These are phyloP conservation scores for Stromatinia cepivora DNA, from an alignment of 2,329 filamentous ascomycete genomes.

Conservation along the genomic window DNA sequence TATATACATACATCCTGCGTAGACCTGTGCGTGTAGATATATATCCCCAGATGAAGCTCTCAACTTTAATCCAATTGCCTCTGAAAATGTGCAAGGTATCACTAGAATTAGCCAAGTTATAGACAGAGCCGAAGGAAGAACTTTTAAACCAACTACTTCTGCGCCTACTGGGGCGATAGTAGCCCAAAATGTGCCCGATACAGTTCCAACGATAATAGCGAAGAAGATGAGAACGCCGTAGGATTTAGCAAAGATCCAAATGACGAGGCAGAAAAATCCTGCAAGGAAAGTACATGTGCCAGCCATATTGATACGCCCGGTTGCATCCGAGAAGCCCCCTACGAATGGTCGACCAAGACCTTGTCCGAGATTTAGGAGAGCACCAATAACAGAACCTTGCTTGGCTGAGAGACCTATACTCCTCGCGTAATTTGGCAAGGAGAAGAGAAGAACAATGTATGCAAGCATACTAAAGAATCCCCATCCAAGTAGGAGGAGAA, in stretches of 20 bases:
- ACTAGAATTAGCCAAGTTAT: conserved; percentile 72
- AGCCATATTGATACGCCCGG: conserved; percentile 74
- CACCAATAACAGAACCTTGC: conserved; percentile 71
- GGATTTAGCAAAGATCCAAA: conserved; percentile 69
- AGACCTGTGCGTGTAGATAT: conserved; percentile 60
- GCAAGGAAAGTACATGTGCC: conserved; percentile 62
- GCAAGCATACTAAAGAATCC: conserved; percentile 71
- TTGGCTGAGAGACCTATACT: conserved; percentile 64
- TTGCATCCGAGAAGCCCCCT: conserved; percentile 68
- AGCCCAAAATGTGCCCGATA: conserved; percentile 58
- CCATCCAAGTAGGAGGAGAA: conserved; percentile 64
- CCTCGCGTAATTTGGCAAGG: conserved; percentile 70
- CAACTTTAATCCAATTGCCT: conserved; percentile 57
- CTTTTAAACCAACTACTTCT: conserved; percentile 70
- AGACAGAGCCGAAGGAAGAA: conserved; percentile 68
- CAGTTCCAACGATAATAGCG: conserved; percentile 62
- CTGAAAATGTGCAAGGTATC: conserved; percentile 68
- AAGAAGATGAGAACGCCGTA: conserved; percentile 72
- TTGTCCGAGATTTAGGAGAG: conserved; percentile 67
- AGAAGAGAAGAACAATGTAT: conserved; percentile 77
- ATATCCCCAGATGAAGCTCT: conserved; percentile 48
- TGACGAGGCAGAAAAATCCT: conserved; percentile 64
- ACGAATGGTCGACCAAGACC: conserved; percentile 67
- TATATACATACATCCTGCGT: conserved; percentile 63
- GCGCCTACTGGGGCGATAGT: conserved; percentile 48